Base-by-base conservation (phyloP, 495 filamentous ascomycete species). In the Penicillium pulvis region DNA sequence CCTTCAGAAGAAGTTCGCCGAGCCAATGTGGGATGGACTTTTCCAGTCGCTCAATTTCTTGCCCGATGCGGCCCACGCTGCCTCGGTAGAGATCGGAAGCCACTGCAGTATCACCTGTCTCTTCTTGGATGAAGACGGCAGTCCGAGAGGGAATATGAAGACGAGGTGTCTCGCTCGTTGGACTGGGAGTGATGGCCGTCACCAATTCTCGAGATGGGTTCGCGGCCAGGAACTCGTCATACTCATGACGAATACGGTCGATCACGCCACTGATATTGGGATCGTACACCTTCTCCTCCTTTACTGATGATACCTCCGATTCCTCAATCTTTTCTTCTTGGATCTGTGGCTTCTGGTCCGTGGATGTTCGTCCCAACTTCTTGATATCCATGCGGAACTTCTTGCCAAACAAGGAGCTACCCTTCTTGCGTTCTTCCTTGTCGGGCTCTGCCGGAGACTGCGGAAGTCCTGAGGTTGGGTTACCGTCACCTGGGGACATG, bases 111-210 rank as follows among this genome's bases (percentile, higher is more conserved):
- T 89, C 88, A 9, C 85, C 85, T 1, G 89, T 88, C 66, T 98
- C 95, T 69, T 98, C 94, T 70, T 98, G 95, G 51, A 98, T 91
- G 46, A 98, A 90, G 33, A 98, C 89, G 23, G 87, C 90, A 17
- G 91, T 96, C 19, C 84, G 83, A 19, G 84, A 67, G 1, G 94
- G 94, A 17, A 89, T 87, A 57, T 90, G 86, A 20, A 98, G 71
- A 24, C 90, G 84, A 0, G 94, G 94, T 1, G 94, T 95, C 63
- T 98, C 94, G 59, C 80, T 90, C 2, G 89, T 85, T 6, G 88
- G 71, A 65, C 90, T 93, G 0, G 95, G 94, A 0, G 82, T 80
- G 62, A 98, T 86, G 6, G 79, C 80, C 9, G 88, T 84, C 51
- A 81, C 81, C 58, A 93, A 67, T 0, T 75, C 65, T 55, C 73